These are phyloP conservation scores for Verticillium nonalfalfae DNA, from an alignment of 2,329 filamentous ascomycete genomes.

Conservation along the genomic window DNA sequence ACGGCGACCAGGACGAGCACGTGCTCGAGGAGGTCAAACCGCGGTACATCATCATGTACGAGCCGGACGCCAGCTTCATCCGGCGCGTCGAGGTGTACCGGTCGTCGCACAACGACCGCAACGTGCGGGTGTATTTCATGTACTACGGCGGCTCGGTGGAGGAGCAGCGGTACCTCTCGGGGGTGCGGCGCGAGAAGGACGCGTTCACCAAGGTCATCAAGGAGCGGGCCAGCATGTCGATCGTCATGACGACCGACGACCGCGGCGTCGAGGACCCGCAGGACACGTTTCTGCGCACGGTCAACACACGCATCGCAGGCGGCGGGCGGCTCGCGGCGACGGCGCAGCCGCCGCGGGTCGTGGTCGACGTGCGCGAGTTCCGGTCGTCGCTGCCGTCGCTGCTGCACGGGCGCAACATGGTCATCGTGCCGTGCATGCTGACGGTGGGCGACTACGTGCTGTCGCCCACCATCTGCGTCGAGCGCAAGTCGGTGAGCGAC, in stretches of 20 bases:
- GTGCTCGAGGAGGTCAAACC: conserved; percentile 92
- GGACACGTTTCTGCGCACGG: conserved; percentile 85
- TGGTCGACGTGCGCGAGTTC: conserved; percentile 95
- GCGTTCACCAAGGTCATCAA: conserved; percentile 92
- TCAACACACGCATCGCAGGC: conserved; percentile 95
- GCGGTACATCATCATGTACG: conserved; percentile 97
- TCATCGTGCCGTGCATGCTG: conserved; percentile 88
- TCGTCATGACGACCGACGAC: conserved; percentile 72
- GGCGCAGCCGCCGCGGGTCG: conserved; percentile 78
- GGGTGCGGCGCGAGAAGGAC: conserved; percentile 91
- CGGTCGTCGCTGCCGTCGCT: conserved; percentile 87
- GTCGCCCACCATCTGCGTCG: conserved; percentile 83
- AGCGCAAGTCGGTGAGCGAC: conserved; percentile 90
- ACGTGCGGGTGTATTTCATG: conserved; percentile 91
- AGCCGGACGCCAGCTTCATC: conserved; percentile 91
- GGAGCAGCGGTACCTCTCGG: conserved; percentile 86
- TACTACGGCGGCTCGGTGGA: conserved; percentile 94
- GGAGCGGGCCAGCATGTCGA: conserved; percentile 86
- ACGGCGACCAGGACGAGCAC: conserved; percentile 92
- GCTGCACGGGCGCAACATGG: conserved; percentile 80
- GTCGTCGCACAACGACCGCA: conserved; percentile 83
- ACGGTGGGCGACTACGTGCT: conserved; percentile 96
- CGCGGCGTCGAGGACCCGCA: conserved; percentile 72
- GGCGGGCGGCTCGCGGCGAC: conserved; percentile 81
- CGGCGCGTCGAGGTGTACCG: conserved; percentile 91